Evolutionary conservation across 345 rosid genomes (phyloP), one percentile per base, ranked within the genome.

Genomic region (Salix dunnii): DNA sequence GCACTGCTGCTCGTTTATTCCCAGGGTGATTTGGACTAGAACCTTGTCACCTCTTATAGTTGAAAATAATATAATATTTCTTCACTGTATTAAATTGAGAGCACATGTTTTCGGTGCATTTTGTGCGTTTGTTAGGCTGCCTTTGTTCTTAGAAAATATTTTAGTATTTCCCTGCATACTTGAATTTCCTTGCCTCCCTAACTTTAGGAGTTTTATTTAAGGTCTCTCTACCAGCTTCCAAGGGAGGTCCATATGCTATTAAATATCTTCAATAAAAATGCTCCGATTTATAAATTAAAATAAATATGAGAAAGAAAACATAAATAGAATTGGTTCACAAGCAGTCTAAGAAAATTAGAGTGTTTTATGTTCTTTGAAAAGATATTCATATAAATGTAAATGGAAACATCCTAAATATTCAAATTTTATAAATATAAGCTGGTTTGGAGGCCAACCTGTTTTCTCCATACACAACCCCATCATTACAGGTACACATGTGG

Each of bases 1-100:
- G 98, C 17, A 90, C 91, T 53, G 98, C 97, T 68, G 98, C 97
- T 76, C 91, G 97, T 63, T 85, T 96, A 78, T 93, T 96, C 84
- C 99, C 99, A 20, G 98, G 99, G 99, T 96, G 91, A 82, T 62
- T 48, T 25, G n/a, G 46, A 13, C 4, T 71, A 7, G 61, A 61
- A 51, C 42, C 63, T 49, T 25, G 16, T 21, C 6, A 17, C 21
- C 53, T 30, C 33, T 13, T 28, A 9, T 12, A 64, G 18, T 30
- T 64, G 68, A 64, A 17, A 27, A 27, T 64, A 64, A 30, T 64
- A 30, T 16, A 30, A 30, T 30, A 16, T 64, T 64, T 30, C 16
- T 64, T 28, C 38, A 55, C 62, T n/a, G 10, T 55, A 11, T 18
- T 48, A 55, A 38, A 55, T 10, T 55, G 62, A 55, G 25, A 23